Base-by-base conservation (phyloP, 371 early-diverging fungal species). In the Fennellomyces sp. region DNA sequence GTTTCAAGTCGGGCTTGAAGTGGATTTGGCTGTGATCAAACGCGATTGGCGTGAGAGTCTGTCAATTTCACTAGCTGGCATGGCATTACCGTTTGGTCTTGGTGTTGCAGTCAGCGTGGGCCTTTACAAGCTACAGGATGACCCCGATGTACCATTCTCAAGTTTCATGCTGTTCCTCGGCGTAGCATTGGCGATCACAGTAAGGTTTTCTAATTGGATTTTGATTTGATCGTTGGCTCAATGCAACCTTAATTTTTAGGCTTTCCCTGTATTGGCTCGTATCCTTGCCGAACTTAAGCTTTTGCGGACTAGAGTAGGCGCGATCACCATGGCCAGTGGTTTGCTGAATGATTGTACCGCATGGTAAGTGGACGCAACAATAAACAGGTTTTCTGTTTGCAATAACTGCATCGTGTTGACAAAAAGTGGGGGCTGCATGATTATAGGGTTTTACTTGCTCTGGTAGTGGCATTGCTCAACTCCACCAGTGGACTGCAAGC, bases 181-280 rank as follows among this genome's bases (percentile, higher is more conserved):
- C 53, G 94, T 95, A 3, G 91, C 94, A 49, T 91, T 96, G 89
- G 83, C 94, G 21, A 95, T 96, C 66, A 97, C 97, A 0, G 83
- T 82, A 70, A 68, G 73, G 56, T 12, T 27, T 31, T 8, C 17
- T 30, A 12, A 12, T 28, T 50, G 1, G 12, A 29, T 50, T 26
- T n/a, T 50, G 27, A 5, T 26, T 25, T 50, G 5, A n/a, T n/a
- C n/a, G n/a, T n/a, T 48, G 3, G 11, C 48, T 12, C 55, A n/a
- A 48, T 28, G 30, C 13, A 42, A 26, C 31, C 15, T 28, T 6
- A 26, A 19, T 51, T 27, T 17, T 27, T 45, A 84, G 82, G 94
- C 97, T 0, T 95, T 95, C 63, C 97, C 95, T 0, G 94, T 96
- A 7, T 83, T 97, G 25, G 97, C 94, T 0, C 90, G 97, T 59